Base-by-base conservation (phyloP, 768 basidiomycete genomes). In the Serendipita vermifera region DNA sequence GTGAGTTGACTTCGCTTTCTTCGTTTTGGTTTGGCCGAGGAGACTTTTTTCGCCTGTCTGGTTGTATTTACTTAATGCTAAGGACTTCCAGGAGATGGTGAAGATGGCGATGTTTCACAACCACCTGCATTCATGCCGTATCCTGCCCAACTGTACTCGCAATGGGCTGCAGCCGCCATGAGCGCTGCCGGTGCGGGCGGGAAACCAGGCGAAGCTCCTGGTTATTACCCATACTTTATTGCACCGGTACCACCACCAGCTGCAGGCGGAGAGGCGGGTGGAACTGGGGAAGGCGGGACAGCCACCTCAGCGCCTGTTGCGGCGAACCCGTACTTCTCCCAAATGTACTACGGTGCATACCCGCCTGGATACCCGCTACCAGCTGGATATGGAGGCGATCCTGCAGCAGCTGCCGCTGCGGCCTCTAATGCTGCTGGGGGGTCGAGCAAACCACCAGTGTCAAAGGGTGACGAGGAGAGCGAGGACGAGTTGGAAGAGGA, bases 201-300 rank as follows among this genome's bases (percentile, higher is more conserved):
- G 15, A 14, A 38, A 9, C 17, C 26, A 24, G 40, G 36, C 14
- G 41, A 22, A 11, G 20, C 41, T 11, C 14, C 41, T 11, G 33
- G 36, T 9, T 56, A 56, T 40, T 43, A 56, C 36, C 29, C 55
- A 20, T 56, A 56, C 36, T 56, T 56, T 40, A 35, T 55, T n/a
- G 55, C 38, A 17, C 26, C 55, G 9, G 26, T 38, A 35, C 24
- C 14, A 3, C 55, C 48, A 15, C 38, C 27, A 9, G 55, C 39
- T 27, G 55, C 40, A 27, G 55, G 40, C 5, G 39, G 55, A 20
- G 55, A 40, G 5, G 41, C 11, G 11, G 41, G 40, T 1, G 55
- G 24, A 27, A 40, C 40, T 15, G 51, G 36, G 13, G 27, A 20
- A 20, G 29, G 24, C 11, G 14, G 27, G 32, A 33, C 26, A 5